Percentiles rank a stretch among this genome's conserved stretches.
phyloP scores from a whole-genome alignment of 1,139 yeast species.

The Yamadazyma songkhlaensis region DNA sequence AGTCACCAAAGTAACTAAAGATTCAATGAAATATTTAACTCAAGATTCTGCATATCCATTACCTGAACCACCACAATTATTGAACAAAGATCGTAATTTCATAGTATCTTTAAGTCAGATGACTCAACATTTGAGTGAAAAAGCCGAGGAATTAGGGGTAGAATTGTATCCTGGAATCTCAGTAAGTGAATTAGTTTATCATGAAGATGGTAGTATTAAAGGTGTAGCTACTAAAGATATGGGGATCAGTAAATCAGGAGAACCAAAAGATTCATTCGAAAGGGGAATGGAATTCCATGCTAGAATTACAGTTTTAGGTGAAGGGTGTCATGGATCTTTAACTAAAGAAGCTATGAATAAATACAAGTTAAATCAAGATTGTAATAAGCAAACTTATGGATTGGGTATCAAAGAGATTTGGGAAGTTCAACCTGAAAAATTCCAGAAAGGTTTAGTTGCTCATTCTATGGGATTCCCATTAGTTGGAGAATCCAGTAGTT shows the following conservation, averaged over 20 bases:
- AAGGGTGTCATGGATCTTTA: slow-evolving; percentile 96
- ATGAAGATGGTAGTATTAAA: slow-evolving; percentile 55
- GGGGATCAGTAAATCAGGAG: slow-evolving; percentile 75
- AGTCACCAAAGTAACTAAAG: slow-evolving; percentile 68
- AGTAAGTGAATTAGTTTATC: slow-evolving; percentile 75
- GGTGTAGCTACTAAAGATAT: slow-evolving; percentile 95
- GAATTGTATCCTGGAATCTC: slow-evolving; percentile 91
- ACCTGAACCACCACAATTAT: slow-evolving; percentile 94
- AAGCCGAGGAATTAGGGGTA: slow-evolving; percentile 91
- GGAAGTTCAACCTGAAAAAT: slow-evolving; percentile 88
- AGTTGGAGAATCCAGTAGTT: slow-evolving; percentile 49
- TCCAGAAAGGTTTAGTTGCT: slow-evolving; percentile 75
- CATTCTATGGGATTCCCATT: slow-evolving; percentile 93
- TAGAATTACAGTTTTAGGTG: slow-evolving; percentile 82
- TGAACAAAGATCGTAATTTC: slow-evolving; percentile 75
- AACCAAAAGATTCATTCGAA: slow-evolving; percentile 78
- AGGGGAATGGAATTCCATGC: slow-evolving; percentile 97
- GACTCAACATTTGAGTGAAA: slow-evolving; percentile 77
- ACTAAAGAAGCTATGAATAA: slow-evolving; percentile 72
- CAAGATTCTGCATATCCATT: slow-evolving; percentile 57
- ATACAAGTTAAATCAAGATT: slow-evolving; percentile 62
- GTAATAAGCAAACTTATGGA: slow-evolving; percentile 88
- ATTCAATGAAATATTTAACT: slow-evolving; percentile 67
- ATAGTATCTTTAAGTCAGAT: slow-evolving; percentile 82
- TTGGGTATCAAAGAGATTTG: slow-evolving; percentile 94